Evolutionary conservation across 129 eudicot genomes (phyloP).

Genomic region (Escallonia herrerae): DNA sequence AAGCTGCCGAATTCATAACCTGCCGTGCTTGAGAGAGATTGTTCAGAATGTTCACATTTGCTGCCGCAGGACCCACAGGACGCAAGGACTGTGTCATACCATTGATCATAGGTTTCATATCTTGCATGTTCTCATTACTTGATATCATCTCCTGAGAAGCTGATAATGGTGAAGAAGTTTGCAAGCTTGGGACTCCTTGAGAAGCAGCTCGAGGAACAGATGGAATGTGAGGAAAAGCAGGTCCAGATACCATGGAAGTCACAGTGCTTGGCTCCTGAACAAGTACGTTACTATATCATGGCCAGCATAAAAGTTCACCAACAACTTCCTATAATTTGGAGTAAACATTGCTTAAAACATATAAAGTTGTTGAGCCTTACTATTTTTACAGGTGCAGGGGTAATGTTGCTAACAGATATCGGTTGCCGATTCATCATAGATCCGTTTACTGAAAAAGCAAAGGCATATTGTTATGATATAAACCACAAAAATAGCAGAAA

Average conservation of each 20-base stretch:
- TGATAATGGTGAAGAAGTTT: slow-evolving; percentile 77
- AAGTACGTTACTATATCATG: background rate
- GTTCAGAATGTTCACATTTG: slow-evolving; percentile 59
- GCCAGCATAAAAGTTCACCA: background rate
- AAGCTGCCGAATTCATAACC: slow-evolving; percentile 52
- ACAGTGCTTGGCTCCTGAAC: slow-evolving; percentile 80
- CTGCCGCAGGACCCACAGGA: slow-evolving; percentile 59
- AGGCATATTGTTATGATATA: slow-evolving; percentile 5
- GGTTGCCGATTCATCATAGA: slow-evolving; percentile 59
- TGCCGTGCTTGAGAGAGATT: slow-evolving; percentile 74
- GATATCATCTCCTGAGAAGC: slow-evolving; percentile 67
- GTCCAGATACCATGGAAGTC: slow-evolving; percentile 51
- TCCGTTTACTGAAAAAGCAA: slow-evolving; percentile 44
- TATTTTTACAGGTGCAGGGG: slow-evolving; percentile 73
- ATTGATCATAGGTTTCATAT: slow-evolving; percentile 60
- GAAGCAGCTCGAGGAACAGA: slow-evolving; percentile 71
- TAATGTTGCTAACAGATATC: slow-evolving; percentile 41
- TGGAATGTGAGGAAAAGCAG: slow-evolving; percentile 59
- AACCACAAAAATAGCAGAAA: background rate
- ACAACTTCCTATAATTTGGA: background rate
- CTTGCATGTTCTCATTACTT: slow-evolving; percentile 43
- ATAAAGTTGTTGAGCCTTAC: slow-evolving; percentile 34
- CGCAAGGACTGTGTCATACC: slow-evolving; percentile 48
- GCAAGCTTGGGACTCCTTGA: slow-evolving; percentile 60
- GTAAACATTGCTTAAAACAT: background rate